Conservation (phyloP, 2,329 filamentous ascomycete species). For the Tolypocladium inflatum region DNA sequence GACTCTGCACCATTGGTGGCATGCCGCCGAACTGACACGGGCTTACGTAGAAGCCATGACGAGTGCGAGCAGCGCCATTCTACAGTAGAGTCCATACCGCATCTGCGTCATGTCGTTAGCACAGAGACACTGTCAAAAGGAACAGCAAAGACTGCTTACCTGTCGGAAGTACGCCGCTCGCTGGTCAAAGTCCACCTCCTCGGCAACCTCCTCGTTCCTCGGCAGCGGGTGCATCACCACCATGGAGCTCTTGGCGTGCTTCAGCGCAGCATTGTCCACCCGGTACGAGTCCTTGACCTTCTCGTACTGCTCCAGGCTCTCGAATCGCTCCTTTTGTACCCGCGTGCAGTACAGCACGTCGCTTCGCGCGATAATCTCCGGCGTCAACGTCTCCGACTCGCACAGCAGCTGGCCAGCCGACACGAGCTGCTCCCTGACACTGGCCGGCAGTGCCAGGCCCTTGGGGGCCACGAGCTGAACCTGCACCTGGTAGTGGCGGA, state of each 20-base stretch:
- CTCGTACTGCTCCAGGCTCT: slow-evolving; percentile 73
- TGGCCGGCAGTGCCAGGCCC: slow-evolving; percentile 64
- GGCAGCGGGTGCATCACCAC: slow-evolving; percentile 93
- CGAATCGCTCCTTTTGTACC: slow-evolving; percentile 93
- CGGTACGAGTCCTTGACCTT: slow-evolving; percentile 79
- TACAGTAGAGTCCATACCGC: slow-evolving; percentile 94
- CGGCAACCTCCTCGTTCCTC: slow-evolving; percentile 83
- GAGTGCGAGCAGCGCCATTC: slow-evolving; percentile 92
- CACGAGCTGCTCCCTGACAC: slow-evolving; percentile 64
- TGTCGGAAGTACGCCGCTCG: slow-evolving; percentile 97
- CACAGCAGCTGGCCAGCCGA: slow-evolving; percentile 65
- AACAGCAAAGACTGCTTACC: slow-evolving; percentile 49
- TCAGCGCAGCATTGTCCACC: slow-evolving; percentile 82
- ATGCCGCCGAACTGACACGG: not conserved
- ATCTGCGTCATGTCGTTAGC: slow-evolving; percentile 55
- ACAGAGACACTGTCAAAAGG: not conserved
- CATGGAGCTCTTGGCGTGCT: slow-evolving; percentile 86
- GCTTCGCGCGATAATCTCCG: slow-evolving; percentile 74
- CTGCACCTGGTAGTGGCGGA: slow-evolving; percentile 90
- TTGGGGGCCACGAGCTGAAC: slow-evolving; percentile 86
- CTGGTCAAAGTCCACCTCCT: slow-evolving; percentile 97
- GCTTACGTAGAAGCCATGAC: slow-evolving; percentile 52
- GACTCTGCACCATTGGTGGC: not conserved
- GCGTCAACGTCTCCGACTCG: slow-evolving; percentile 71
- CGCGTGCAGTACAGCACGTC: slow-evolving; percentile 97